Conservation (phyloP, 192 early-diverging fungal genomes). For the Ambispora gerdemannii region DNA sequence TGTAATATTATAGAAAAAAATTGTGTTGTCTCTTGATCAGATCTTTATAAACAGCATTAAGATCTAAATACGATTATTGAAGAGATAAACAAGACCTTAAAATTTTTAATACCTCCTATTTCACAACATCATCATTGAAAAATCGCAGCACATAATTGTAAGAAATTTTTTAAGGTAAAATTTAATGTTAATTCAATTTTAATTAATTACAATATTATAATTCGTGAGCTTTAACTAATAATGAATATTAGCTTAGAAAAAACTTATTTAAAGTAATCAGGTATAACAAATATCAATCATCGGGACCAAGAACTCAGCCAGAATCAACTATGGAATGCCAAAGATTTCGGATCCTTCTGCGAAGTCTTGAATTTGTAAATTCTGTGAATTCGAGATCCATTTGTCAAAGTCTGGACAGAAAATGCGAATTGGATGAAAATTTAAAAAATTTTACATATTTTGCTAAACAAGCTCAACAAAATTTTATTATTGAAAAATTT, state of each 20-base stretch:
- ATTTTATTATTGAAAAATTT: constrained; percentile 23
- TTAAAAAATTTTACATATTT: constrained; percentile 12
- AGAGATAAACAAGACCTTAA: constrained; percentile 16
- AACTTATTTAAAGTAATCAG: constrained; percentile 12
- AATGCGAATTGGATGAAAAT: constrained; percentile 16
- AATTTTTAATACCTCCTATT: constrained; percentile 23
- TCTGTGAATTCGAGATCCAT: not conserved
- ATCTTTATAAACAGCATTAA: constrained; percentile 1
- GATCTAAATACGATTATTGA: not conserved
- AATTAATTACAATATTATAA: not conserved
- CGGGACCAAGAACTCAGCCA: not conserved
- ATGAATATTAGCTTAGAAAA: constrained; percentile 7
- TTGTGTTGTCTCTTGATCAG: constrained; percentile 4
- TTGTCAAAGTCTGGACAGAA: constrained; percentile 1
- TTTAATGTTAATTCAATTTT: not conserved
- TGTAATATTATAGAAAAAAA: not conserved
- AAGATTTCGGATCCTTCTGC: not conserved
- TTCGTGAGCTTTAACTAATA: not conserved
- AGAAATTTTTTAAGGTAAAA: constrained; percentile 4
- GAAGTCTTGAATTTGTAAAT: constrained; percentile 14
- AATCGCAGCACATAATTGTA: constrained; percentile 12
- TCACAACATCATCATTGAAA: constrained; percentile 4
- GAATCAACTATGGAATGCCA: constrained; percentile 14
- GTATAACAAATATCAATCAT: constrained; percentile 13
- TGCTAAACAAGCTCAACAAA: constrained; percentile 8